These are phyloP conservation scores for Globisporangium apiculatum DNA, from an alignment of 352 stramenopile species.

Conservation along the genomic window DNA sequence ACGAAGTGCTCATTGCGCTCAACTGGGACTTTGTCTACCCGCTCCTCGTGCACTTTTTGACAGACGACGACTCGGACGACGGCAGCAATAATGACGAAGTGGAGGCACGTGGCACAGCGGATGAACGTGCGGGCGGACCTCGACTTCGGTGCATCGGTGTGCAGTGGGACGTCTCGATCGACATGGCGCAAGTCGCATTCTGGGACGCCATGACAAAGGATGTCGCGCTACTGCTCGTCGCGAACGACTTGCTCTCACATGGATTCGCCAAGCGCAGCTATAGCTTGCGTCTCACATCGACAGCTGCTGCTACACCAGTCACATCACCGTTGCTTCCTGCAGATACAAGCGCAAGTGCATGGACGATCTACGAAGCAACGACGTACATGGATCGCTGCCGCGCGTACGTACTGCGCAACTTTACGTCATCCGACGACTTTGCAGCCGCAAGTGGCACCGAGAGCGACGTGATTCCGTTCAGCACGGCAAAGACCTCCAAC, in stretches of 20 bases:
- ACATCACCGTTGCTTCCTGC: background rate
- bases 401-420: constrained; percentile 44
- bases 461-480: constrained; percentile 21
- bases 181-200: constrained; percentile 49
- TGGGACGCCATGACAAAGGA: constrained; percentile 62
- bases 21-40: constrained; percentile 75
- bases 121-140: background rate
- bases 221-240: constrained; percentile 34
- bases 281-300: background rate
- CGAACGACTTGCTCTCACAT: constrained; percentile 51
- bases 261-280: constrained; percentile 16
- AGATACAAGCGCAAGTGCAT: constrained; percentile 9
- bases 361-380: constrained; percentile 48
- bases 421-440: constrained; percentile 3
- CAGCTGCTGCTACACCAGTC: background rate
- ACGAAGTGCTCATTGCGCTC: constrained; percentile 42
- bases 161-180: constrained; percentile 61
- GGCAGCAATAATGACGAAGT: background rate
- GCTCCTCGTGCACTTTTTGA: constrained; percentile 41
- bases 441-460: constrained; percentile 5
- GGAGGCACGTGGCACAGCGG: too few species aligned
- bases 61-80: constrained; percentile 27
- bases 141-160: constrained; percentile 34
- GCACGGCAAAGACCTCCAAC: constrained; percentile 22
- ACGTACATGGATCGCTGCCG: constrained; percentile 52